A percentile compares a stretch with the other conserved stretches of the same genome.
Conservation (phyloP, 768 basidiomycete species). For the Roridomyces roridus region DNA sequence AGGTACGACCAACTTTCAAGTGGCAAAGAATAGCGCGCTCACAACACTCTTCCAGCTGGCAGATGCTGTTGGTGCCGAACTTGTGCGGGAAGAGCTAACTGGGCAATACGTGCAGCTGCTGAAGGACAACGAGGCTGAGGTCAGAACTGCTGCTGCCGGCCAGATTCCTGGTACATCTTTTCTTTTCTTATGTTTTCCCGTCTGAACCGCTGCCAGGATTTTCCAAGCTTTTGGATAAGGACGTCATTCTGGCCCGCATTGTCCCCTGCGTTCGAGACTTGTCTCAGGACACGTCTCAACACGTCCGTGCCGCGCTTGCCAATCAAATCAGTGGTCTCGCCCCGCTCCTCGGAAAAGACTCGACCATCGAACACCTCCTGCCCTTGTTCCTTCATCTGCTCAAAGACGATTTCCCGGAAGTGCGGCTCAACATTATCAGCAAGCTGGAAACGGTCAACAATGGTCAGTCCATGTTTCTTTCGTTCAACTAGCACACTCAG, state of each 20-base stretch:
- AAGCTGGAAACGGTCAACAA: conserved; percentile 95
- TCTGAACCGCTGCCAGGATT: conserved; percentile 67
- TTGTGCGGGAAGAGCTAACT: conserved; percentile 93
- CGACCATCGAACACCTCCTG: conserved; percentile 95
- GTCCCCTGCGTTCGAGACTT: conserved; percentile 95
- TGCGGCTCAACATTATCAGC: conserved; percentile 96
- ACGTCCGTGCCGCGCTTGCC: conserved; percentile 95
- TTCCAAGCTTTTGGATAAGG: conserved; percentile 90
- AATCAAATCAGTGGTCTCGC: conserved; percentile 97
- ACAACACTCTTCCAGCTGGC: conserved; percentile 65
- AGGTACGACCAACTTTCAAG: conserved; percentile 52
- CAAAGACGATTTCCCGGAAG: conserved; percentile 99
- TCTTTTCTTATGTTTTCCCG: conserved; percentile 6
- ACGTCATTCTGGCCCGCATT: conserved; percentile 90
- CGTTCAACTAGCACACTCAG: conserved; percentile 10
- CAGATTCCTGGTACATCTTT: conserved; percentile 91
- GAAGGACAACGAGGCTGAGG: conserved; percentile 99
- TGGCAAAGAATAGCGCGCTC: background rate
- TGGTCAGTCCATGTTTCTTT: conserved; percentile 56
- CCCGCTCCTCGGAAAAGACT: conserved; percentile 89
- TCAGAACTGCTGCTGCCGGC: conserved; percentile 92
- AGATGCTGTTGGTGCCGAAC: conserved; percentile 85
- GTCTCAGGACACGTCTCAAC: conserved; percentile 92
- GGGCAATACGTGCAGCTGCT: conserved; percentile 91
- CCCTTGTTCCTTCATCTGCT: conserved; percentile 95